Evolutionary conservation across 331 rosid species (phyloP), one percentile per base, ranked within the genome.

Genomic region (Rhamnella rubrinervis): DNA sequence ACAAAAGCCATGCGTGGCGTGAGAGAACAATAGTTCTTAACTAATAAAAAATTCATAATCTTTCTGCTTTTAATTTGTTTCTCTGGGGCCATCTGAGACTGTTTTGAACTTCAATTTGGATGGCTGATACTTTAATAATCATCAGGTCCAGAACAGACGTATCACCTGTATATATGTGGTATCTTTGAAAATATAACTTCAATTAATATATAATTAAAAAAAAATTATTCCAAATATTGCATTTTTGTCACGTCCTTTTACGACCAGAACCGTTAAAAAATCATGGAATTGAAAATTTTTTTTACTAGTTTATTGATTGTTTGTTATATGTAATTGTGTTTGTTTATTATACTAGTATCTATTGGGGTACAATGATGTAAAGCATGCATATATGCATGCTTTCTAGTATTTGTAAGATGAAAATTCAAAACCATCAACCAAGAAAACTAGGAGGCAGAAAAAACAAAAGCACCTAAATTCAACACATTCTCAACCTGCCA

Each of bases 351-450:
- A 10, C 49, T 12, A 44, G 11, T 8, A 11, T 4, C 14, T 44
- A 11, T 44, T 2, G 12, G 16, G 11, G 49, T 44, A 11, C 14
- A 72, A 63, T 28, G 37, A 59, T 28, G 65, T 69, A 52, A 44
- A 65, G 14, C 44, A 44, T 62, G 13, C 40, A 59, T 62, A 13
- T 28, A 59, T 66, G 35, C 3, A 3, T 31, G 5, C 56, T 64
- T 53, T 3, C 58, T 53, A 6, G 52, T 21, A 38, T 9, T 16
- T 40, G 25, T 52, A 78, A 55, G 57, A 46, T 78, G 55, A 71
- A 57, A 40, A 25, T 44, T 63, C 61, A 67, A 80, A 80, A 80
- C 75, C 72, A 71, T 77, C 77, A 74, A 74, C 71, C 25, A 25
- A 25, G 38, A 70, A 31, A 39, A 38, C 50, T 7, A 4, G 65